phyloP scores from a whole-genome alignment of 192 early-diverging fungal genomes.

The Coemansia sp. region DNA sequence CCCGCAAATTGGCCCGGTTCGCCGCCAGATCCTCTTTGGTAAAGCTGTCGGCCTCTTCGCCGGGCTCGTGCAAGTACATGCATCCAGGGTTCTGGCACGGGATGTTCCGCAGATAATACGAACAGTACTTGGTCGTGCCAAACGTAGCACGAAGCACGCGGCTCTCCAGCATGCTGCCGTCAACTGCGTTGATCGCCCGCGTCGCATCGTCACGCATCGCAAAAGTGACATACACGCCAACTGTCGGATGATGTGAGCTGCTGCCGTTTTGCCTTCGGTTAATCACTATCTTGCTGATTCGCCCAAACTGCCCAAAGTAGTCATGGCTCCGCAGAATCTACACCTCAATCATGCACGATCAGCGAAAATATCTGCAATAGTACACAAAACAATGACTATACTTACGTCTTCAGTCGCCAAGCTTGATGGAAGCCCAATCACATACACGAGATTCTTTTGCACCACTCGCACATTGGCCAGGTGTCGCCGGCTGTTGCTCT shows the following conservation, averaged over 20 bases:
- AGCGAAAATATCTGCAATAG: not conserved
- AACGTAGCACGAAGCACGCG: conserved; percentile 89
- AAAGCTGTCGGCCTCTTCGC: conserved; percentile 89
- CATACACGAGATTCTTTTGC: conserved; percentile 97
- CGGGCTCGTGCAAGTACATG: conserved; percentile 93
- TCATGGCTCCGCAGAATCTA: conserved; percentile 76
- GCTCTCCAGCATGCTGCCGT: conserved; percentile 85
- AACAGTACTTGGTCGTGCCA: conserved; percentile 98
- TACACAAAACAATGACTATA: not conserved
- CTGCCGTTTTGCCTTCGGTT: conserved; percentile 67
- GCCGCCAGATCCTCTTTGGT: conserved; percentile 85
- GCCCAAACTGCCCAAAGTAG: conserved; percentile 98
- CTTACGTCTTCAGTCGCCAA: conserved; percentile 79
- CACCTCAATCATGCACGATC: not conserved
- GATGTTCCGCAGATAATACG: conserved; percentile 89
- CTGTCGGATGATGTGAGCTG: conserved; percentile 46
- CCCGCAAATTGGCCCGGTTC: conserved; percentile 23
- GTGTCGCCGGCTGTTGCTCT: conserved; percentile 72
- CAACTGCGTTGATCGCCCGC: conserved; percentile 89
- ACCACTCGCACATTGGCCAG: conserved; percentile 91
- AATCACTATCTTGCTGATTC: conserved; percentile 90
- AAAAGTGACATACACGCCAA: conserved; percentile 93
- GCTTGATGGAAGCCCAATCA: conserved; percentile 86
- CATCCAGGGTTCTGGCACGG: conserved; percentile 91
- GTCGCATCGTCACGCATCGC: conserved; percentile 88